A percentile compares a stretch with the other conserved stretches of the same genome.
Evolutionary conservation across 768 basidiomycete genomes (phyloP).

Genomic region (Strobilomyces dryophilus): DNA sequence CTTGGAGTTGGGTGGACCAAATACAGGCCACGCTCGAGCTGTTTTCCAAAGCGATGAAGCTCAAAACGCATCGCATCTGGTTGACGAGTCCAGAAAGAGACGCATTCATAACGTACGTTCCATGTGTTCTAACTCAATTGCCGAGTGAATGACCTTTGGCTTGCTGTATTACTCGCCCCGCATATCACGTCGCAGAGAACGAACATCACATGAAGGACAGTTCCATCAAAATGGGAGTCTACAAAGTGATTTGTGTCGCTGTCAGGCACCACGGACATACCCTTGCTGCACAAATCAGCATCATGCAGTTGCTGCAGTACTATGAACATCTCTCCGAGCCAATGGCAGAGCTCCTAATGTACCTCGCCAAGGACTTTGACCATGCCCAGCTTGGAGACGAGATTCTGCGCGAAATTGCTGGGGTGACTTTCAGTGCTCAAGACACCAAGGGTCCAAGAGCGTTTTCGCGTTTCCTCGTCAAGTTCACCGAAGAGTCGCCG

Average conservation of each 20-base stretch:
- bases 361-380: conserved; percentile 83
- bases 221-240: conserved; percentile 68
- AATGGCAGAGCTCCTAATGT: conserved; percentile 84
- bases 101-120: conserved; percentile 63
- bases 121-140: not conserved
- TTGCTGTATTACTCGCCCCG: conserved; percentile 85
- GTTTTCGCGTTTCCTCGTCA: conserved; percentile 81
- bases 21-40: conserved; percentile 65
- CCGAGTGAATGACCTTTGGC: conserved; percentile 1
- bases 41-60: conserved; percentile 65
- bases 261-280: conserved; percentile 42
- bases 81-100: conserved; percentile 83
- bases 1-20: conserved; percentile 77
- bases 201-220: conserved; percentile 84
- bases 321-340: conserved; percentile 92
- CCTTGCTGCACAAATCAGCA: conserved; percentile 75
- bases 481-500: conserved; percentile 75
- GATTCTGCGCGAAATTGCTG: conserved; percentile 81
- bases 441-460: conserved; percentile 86
- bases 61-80: conserved; percentile 83
- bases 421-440: conserved; percentile 69
- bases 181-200: conserved; percentile 80
- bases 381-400: conserved; percentile 88
- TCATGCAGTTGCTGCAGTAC: conserved; percentile 90
- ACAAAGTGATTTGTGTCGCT: conserved; percentile 85